A percentile compares a stretch with the other conserved stretches of the same genome.
These are phyloP conservation scores for Balamuthia mandrillaris DNA, from an alignment of 208 protist genomes.

Conservation along the genomic window DNA sequence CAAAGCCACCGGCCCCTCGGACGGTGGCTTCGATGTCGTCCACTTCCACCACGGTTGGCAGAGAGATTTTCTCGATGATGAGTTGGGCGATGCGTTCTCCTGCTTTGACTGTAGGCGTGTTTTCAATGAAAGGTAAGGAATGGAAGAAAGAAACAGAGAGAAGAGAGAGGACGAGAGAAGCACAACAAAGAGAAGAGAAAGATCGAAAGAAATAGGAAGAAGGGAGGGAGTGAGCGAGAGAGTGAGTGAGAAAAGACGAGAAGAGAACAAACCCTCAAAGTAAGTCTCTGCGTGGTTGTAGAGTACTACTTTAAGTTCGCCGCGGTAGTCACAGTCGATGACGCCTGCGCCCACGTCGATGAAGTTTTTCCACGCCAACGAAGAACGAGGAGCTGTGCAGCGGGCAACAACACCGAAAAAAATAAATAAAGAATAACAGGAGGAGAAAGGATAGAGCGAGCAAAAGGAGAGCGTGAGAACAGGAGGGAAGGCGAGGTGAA, in stretches of 20 bases:
- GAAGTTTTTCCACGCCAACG: constrained; percentile 74
- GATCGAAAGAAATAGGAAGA: too few relatives aligned
- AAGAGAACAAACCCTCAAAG: constrained; percentile 59
- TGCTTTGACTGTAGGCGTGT: neutral
- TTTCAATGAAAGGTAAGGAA: too few relatives aligned
- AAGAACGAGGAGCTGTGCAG: constrained; percentile 66
- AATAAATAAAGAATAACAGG: too few relatives aligned
- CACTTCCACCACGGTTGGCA: constrained; percentile 58
- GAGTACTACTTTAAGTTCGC: constrained; percentile 75
- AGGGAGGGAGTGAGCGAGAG: neutral
- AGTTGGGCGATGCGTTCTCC: constrained; percentile 81
- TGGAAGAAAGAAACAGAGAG: too few relatives aligned
- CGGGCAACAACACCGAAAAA: too few relatives aligned
- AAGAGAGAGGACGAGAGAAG: too few relatives aligned
- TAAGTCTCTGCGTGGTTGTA: constrained; percentile 73
- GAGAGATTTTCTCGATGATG: constrained; percentile 74
- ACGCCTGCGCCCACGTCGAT: constrained; percentile 78
- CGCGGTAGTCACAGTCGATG: constrained; percentile 78
- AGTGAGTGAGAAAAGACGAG: neutral
- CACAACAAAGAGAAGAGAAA: too few relatives aligned
- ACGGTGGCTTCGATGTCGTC: constrained; percentile 22
- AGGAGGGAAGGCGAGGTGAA: neutral
- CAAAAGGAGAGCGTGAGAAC: neutral
- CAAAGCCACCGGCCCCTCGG: constrained; percentile 37
- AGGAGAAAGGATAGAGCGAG: too few relatives aligned